phyloP scores from a whole-genome alignment of 2,329 filamentous ascomycete genomes.

The Alternaria gansuensis region DNA sequence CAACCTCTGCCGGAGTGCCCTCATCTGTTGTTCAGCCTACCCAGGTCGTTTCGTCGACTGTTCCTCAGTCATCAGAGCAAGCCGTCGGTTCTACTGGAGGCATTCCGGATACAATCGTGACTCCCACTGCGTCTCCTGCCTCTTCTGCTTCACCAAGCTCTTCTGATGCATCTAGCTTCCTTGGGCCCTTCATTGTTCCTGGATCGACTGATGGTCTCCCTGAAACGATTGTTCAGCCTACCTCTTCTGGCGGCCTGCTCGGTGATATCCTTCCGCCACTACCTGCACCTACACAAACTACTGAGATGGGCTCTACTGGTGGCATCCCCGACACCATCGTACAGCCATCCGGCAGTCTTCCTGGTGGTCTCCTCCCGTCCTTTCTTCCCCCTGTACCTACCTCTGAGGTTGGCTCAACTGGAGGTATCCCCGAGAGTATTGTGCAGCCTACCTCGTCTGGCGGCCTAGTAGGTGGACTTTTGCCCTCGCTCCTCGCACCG shows the following conservation, averaged over 20 bases:
- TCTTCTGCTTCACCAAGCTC: conserved; percentile 20
- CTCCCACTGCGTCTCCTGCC: conserved; percentile 24
- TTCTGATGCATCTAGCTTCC: conserved; percentile 31
- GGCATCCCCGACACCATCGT: conserved; percentile 26
- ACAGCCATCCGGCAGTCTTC: conserved; percentile 17
- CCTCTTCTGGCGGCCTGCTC: conserved; percentile 23
- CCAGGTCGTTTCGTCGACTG: conserved; percentile 5
- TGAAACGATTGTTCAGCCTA: conserved; percentile 23
- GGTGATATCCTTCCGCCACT: conserved; percentile 28
- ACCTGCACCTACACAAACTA: conserved; percentile 22
- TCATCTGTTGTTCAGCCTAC: conserved; percentile 35
- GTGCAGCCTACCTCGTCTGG: conserved; percentile 18
- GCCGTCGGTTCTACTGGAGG: conserved; percentile 27
- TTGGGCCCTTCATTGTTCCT: conserved; percentile 37
- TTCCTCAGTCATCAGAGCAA: conserved; percentile 21
- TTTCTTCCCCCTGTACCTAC: conserved; percentile 21
- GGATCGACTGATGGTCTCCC: conserved; percentile 34
- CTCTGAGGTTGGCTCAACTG: conserved; percentile 28
- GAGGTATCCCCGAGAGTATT: conserved; percentile 26
- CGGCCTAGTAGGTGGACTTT: conserved; percentile 20
- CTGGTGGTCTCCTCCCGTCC: conserved; percentile 25
- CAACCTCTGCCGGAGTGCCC: conserved; percentile 25
- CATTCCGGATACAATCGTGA: conserved; percentile 30
- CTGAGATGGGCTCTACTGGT: conserved; percentile 35
- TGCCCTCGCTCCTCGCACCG: conserved; percentile 25